Evolutionary conservation across 768 basidiomycete genomes (phyloP), one percentile per base, ranked within the genome.

Genomic region (Mycena haematopus): DNA sequence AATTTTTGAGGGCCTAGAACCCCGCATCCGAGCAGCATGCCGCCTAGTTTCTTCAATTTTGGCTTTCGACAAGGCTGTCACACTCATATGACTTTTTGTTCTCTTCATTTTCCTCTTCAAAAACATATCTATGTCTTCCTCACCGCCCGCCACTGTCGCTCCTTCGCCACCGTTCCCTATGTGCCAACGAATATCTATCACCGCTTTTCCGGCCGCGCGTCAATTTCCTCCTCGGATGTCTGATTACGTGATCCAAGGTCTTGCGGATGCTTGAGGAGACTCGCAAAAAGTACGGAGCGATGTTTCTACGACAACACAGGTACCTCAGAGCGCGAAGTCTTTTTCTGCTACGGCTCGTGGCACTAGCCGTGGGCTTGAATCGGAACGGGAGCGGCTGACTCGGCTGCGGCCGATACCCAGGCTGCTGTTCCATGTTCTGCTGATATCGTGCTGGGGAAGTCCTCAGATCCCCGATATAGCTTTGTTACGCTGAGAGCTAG

Each of bases 51-150:
- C 47, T 24, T 56, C 51, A 19, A 25, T 9, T 62, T 33, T 58
- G 56, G 62, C 45, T 52, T 52, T 63, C 56, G 51, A 36, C 25
- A 63, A 63, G 51, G 29, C n/a, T 47, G 62, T 63, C 51, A 57
- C 62, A 53, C 62, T 53, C 56, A 38, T 52, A 52, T 52, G n/a
- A 57, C 62, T 19, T n/a, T 46, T n/a, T 51, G 35, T 42, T 25
- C 36, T 40, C 60, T 55, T n/a, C 36, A 0, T 54, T 42, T 55
- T 40, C 33, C 33, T 29, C 7, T 21, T 19, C 6, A 49, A 60
- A 31, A 58, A 40, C 29, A 36, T 33, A 13, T 19, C 50, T 33
- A 9, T 19, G 1, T 52, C 21, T 59, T 44, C 54, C 29, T 1
- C 45, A 13, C 27, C n/a, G 25, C 27, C 35, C n/a, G 36, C 8